Evolutionary conservation across 768 basidiomycete species (phyloP).

Genomic region (Lactarius psammicola): DNA sequence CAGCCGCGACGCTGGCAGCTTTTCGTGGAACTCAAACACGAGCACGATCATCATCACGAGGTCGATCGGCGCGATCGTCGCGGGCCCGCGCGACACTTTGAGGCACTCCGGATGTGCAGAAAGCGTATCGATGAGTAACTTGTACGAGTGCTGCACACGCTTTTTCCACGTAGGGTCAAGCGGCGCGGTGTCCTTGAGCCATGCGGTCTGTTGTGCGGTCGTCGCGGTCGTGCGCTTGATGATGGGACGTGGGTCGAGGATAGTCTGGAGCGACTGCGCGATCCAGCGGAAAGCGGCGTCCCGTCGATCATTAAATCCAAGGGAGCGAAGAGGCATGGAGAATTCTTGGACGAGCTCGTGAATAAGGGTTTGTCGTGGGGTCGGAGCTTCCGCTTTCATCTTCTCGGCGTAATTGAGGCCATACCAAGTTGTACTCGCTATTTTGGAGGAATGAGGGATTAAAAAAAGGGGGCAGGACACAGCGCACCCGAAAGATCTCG

Average conservation of each 20-base stretch:
- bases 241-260: constrained; percentile 43
- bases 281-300: constrained; percentile 60
- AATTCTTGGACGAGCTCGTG: constrained; percentile 27
- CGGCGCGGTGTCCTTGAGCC: constrained; percentile 38
- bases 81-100: constrained; percentile 22
- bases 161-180: constrained; percentile 13
- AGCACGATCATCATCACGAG: constrained; percentile 26
- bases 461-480: neutral
- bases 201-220: constrained; percentile 47
- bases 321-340: constrained; percentile 27
- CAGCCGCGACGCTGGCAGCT: constrained; percentile 12
- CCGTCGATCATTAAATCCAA: constrained; percentile 50
- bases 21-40: constrained; percentile 19
- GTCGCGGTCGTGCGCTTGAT: constrained; percentile 33
- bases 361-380: constrained; percentile 28
- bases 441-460: constrained; percentile 2
- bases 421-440: constrained; percentile 35
- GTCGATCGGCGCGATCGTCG: constrained; percentile 28
- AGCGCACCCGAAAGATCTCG: constrained; percentile 36
- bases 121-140: constrained; percentile 17
- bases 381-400: constrained; percentile 31
- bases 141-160: constrained; percentile 19
- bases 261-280: constrained; percentile 50
- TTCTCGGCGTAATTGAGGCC: constrained; percentile 33
- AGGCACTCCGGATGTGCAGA: constrained; percentile 14